These are phyloP conservation scores for Silene conica DNA, from an alignment of 148 eudicot species.

Conservation along the genomic window DNA sequence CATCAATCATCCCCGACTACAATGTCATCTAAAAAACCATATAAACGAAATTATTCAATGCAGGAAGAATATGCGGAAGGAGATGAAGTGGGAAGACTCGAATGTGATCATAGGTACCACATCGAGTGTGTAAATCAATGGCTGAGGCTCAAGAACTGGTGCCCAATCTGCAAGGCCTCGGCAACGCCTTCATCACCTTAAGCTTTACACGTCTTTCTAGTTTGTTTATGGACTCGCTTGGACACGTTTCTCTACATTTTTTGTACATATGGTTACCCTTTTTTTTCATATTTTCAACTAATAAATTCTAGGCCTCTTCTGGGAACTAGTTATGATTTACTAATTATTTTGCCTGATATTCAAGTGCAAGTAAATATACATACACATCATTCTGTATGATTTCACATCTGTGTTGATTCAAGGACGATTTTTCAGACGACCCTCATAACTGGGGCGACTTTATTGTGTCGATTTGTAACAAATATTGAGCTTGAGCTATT, in stretches of 20 bases:
- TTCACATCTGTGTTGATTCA: background rate
- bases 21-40: background rate
- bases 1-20: background rate
- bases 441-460: background rate
- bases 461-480: background rate
- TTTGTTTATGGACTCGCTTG: slow-evolving; percentile 6
- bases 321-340: background rate
- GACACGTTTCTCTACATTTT: background rate
- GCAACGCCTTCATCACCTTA: slow-evolving; percentile 35
- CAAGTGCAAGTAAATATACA: slow-evolving; percentile 15
- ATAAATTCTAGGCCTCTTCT: slow-evolving; percentile 19
- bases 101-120: slow-evolving; percentile 72
- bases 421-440: background rate
- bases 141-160: slow-evolving; percentile 91
- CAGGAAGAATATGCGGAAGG: slow-evolving; percentile 81
- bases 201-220: background rate
- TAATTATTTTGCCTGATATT: background rate
- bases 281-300: slow-evolving; percentile 6
- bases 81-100: slow-evolving; percentile 63
- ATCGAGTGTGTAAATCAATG: slow-evolving; percentile 58
- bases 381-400: background rate
- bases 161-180: slow-evolving; percentile 87
- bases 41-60: slow-evolving; percentile 13
- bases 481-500: background rate
- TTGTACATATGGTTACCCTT: slow-evolving; percentile 21